These are phyloP conservation scores for Sclerotinia minor DNA, from an alignment of 2,329 filamentous ascomycete species.

Conservation along the genomic window DNA sequence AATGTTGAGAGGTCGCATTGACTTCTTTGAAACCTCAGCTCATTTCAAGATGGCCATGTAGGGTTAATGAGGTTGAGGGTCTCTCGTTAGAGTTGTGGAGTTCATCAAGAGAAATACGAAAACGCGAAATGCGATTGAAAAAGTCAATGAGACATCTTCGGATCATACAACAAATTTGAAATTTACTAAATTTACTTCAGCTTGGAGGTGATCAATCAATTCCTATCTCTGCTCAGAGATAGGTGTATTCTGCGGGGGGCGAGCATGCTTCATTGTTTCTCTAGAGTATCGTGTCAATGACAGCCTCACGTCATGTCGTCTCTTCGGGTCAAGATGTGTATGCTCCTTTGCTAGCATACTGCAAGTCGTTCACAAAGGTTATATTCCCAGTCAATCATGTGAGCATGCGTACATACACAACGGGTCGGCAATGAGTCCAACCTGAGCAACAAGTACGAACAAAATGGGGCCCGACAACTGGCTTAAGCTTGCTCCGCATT, in stretches of 20 bases:
- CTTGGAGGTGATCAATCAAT: neutral
- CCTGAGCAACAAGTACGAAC: neutral
- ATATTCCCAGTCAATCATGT: slow-evolving; percentile 2
- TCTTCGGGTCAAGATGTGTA: slow-evolving; percentile 12
- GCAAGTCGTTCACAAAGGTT: neutral
- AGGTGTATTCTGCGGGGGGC: neutral
- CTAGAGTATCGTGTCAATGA: neutral
- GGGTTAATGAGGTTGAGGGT: neutral
- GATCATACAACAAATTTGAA: neutral
- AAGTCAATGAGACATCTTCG: neutral
- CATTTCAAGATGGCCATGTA: slow-evolving; percentile 3
- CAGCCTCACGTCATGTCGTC: neutral
- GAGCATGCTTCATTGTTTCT: neutral
- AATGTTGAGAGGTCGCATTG: slow-evolving; percentile 4
- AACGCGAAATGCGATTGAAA: neutral
- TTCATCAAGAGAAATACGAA: neutral
- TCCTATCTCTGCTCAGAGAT: neutral
- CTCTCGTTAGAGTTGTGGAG: neutral
- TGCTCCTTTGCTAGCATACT: neutral
- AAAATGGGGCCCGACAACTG: slow-evolving; percentile 7
- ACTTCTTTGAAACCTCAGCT: slow-evolving; percentile 1
- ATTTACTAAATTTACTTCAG: neutral
- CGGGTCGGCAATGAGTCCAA: neutral
- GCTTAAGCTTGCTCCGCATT: slow-evolving; percentile 20
- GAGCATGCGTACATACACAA: neutral